Evolutionary conservation across 441 rosid genomes (phyloP).

Genomic region (Pelargonium cotyledonis): DNA sequence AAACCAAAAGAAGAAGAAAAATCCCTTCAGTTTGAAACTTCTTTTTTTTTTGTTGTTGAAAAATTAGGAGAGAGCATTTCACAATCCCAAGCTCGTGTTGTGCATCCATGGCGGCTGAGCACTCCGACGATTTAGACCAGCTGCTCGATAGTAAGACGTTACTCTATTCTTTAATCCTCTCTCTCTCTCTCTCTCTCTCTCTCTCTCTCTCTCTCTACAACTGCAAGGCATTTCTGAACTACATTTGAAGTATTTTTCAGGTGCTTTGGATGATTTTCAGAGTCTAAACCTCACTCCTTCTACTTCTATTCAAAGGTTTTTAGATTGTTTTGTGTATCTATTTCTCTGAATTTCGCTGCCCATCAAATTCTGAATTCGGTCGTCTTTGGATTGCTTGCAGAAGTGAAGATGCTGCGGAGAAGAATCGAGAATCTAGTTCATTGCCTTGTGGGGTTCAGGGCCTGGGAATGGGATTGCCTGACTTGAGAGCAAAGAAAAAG

Average conservation of each 20-base stretch:
- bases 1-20: too few relatives aligned
- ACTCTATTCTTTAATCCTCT: not conserved
- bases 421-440: conserved; percentile 35
- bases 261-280: conserved; percentile 95
- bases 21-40: not conserved
- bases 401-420: conserved; percentile 30
- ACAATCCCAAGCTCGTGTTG: not conserved
- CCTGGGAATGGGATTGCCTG: conserved; percentile 84
- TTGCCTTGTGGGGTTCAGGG: conserved; percentile 67
- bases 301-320: conserved; percentile 39
- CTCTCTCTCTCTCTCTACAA: not conserved
- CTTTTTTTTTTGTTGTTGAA: too few relatives aligned
- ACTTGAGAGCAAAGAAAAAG: conserved; percentile 70
- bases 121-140: conserved; percentile 75
- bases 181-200: not conserved
- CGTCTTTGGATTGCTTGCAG: conserved; percentile 29
- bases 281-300: conserved; percentile 52
- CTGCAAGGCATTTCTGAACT: conserved; percentile 9
- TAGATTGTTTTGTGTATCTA: not conserved
- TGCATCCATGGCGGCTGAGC: conserved; percentile 42
- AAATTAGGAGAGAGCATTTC: not conserved
- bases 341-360: not conserved
- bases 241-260: conserved; percentile 31
- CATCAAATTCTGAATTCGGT: not conserved
- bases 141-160: conserved; percentile 70